Percentiles rank a stretch among this genome's conserved stretches.
phyloP scores from a whole-genome alignment of 345 rosid species.

The Luvunga scandens region DNA sequence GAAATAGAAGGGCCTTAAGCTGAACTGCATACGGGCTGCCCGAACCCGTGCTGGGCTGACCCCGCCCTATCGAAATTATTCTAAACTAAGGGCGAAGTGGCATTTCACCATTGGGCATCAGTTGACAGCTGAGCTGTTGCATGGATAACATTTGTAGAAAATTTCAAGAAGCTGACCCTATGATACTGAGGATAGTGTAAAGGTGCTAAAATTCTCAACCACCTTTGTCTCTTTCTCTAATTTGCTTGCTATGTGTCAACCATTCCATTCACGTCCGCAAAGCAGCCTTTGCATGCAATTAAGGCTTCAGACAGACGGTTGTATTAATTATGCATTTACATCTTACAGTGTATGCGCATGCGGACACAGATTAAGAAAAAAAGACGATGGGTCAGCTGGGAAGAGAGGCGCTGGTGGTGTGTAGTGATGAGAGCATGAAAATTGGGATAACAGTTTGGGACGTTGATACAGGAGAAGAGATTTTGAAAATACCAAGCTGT shows the following conservation, averaged over 20 bases:
- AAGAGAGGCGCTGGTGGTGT: conserved; percentile 40
- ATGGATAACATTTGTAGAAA: conserved; percentile 12
- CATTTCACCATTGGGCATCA: not conserved
- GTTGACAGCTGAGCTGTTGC: not conserved
- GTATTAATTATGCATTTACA: not conserved
- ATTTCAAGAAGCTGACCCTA: not conserved
- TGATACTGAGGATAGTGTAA: not conserved
- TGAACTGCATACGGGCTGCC: too few relatives aligned
- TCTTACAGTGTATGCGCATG: too few relatives aligned
- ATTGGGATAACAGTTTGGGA: conserved; percentile 39
- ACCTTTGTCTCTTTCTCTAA: conserved; percentile 26
- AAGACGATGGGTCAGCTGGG: conserved; percentile 13
- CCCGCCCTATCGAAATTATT: too few relatives aligned
- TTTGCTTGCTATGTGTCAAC: conserved; percentile 14
- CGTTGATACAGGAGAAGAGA: conserved; percentile 37
- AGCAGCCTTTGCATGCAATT: conserved; percentile 1
- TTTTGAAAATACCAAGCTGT: conserved; percentile 44
- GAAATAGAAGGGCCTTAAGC: too few relatives aligned
- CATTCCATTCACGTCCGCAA: conserved; percentile 7
- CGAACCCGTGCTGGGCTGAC: too few relatives aligned
- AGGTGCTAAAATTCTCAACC: conserved; percentile 6
- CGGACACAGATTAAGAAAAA: not conserved
- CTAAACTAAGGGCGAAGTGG: not conserved
- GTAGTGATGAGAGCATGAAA: conserved; percentile 40
- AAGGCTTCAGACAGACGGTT: not conserved